Evolutionary conservation across 768 basidiomycete genomes (phyloP).

Genomic region (Stropharia rugosoannulata): DNA sequence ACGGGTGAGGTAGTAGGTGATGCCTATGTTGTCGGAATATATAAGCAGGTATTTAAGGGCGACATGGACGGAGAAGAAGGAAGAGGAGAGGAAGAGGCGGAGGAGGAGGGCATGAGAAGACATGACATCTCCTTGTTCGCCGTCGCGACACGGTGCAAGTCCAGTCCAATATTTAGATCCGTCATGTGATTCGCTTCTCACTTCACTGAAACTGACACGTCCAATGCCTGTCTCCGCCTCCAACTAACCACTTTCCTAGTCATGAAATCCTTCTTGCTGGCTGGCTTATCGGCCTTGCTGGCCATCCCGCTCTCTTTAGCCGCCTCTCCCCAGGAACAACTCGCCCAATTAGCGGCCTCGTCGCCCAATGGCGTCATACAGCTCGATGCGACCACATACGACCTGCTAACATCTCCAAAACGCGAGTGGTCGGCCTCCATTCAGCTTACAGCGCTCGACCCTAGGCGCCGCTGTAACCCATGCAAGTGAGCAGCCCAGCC

Average conservation of each 20-base stretch:
- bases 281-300: slow-evolving; percentile 29
- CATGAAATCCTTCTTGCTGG: slow-evolving; percentile 20
- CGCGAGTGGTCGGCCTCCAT: slow-evolving; percentile 89
- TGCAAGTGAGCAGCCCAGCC: slow-evolving; percentile 69
- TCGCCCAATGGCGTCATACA: slow-evolving; percentile 78
- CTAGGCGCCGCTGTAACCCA: slow-evolving; percentile 81
- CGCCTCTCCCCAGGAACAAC: slow-evolving; percentile 48
- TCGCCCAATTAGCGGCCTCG: slow-evolving; percentile 60
- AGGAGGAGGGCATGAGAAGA: slow-evolving; percentile 85
- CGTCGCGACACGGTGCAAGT: neutral
- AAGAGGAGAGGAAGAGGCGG: slow-evolving; percentile 87
- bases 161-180: neutral
- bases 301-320: slow-evolving; percentile 31
- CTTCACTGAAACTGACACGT: slow-evolving; percentile 20
- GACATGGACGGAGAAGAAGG: slow-evolving; percentile 92
- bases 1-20: slow-evolving; percentile 85
- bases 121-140: slow-evolving; percentile 28
- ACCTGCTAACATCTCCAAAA: slow-evolving; percentile 70
- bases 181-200: slow-evolving; percentile 19
- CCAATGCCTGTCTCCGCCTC: neutral
- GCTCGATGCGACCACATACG: slow-evolving; percentile 74
- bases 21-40: slow-evolving; percentile 87
- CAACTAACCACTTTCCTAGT: slow-evolving; percentile 16
- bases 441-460: slow-evolving; percentile 85
- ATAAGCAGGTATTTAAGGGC: slow-evolving; percentile 83